Percentiles rank a stretch among this genome's conserved stretches.
Evolutionary conservation across 2,329 filamentous ascomycete genomes (phyloP).

Genomic region (Fusarium staphyleae): DNA sequence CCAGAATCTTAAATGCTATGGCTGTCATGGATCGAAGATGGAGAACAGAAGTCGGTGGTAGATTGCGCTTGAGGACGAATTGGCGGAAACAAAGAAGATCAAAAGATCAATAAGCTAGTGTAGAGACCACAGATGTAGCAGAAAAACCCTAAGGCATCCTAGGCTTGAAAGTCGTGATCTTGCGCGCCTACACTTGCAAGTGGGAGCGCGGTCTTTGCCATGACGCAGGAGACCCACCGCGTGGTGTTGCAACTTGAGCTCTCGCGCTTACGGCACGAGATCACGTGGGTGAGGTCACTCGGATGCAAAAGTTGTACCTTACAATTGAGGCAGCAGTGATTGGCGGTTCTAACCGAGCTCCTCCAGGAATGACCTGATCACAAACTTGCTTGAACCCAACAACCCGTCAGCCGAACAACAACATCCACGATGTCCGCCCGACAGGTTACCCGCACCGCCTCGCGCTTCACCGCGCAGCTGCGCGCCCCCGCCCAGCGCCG

Average conservation of each 20-base stretch:
- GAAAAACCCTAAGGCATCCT: background rate
- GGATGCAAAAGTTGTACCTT: constrained; percentile 35
- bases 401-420: constrained; percentile 39
- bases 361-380: constrained; percentile 46
- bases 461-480: constrained; percentile 68
- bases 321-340: constrained; percentile 44
- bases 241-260: constrained; percentile 17
- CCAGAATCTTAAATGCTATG: background rate
- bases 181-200: background rate
- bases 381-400: constrained; percentile 39
- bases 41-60: background rate
- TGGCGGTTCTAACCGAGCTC: constrained; percentile 47
- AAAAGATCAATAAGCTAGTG: no score
- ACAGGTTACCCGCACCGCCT: constrained; percentile 65
- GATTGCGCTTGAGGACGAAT: background rate
- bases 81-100: background rate
- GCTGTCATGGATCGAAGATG: constrained; percentile 6
- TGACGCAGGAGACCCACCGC: constrained; percentile 25
- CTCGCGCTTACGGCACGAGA: constrained; percentile 38
- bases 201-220: constrained; percentile 19
- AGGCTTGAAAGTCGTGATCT: background rate
- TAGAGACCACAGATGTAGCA: background rate
- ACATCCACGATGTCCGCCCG: constrained; percentile 67
- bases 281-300: constrained; percentile 39
- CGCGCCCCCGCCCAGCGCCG: constrained; percentile 71